Evolutionary conservation across 257 asterid genomes (phyloP), one percentile per base, ranked within the genome.

Genomic region (Jaltomata sinuosa): DNA sequence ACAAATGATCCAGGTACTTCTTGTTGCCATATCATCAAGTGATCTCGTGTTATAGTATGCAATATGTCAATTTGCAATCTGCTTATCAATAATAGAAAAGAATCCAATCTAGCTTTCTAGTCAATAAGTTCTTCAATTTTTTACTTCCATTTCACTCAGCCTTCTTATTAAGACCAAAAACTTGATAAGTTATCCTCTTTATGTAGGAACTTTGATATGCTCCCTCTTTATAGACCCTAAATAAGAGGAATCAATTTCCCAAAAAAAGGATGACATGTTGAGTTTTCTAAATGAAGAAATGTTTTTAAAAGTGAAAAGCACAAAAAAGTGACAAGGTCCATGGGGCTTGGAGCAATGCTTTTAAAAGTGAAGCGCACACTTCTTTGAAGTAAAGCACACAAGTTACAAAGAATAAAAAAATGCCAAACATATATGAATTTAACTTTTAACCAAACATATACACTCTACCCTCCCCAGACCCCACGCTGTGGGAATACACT

Each of bases 1-100:
- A 84, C 98, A 97, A 91, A 97, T 97, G 99, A 97, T 97, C 87
- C 99, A 97, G 99, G 99, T 92, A 38, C 87, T 80, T 79, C 52
- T 82, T 83, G 21, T 85, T 49, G 74, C 18, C 61, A 25, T 27
- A 25, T 8, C n/a, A 76, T 76, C 81, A 25, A 76, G 61, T 47
- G 40, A 76, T 27, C 61, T 27, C 5, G 19, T 42, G 38, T 74
- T 27, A 47, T 74, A 22, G 22, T 42, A 74, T 45, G 80, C 80
- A 74, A 45, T 45, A 25, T 74, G 40, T 45, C 21, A 74, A 25
- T 29, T 47, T 74, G 59, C 59, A 12, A 4, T 74, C 81, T 45
- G 22, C 80, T 25, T 45, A 74, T 74, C 81, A 15, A 25, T 25
- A 27, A 47, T 22, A 40, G 80, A 49, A 42, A 21, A n/a, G 36